Base-by-base conservation (phyloP, 768 basidiomycete genomes). In the Boletus rufocinnamomeus region DNA sequence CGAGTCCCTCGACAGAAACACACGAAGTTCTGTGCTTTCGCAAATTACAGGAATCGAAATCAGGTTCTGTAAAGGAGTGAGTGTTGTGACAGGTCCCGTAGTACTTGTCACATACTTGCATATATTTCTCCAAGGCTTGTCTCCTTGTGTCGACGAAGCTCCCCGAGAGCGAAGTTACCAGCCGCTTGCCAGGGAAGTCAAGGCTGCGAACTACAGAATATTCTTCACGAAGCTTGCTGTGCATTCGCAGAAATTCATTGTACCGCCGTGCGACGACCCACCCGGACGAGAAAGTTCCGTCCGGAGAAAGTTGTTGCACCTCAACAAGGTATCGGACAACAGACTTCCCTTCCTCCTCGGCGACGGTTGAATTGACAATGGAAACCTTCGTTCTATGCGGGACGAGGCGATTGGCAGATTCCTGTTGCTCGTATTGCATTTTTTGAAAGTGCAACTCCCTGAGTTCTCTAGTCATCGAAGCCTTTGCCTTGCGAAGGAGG, bases 221-320 rank as follows among this genome's bases (percentile, higher is more conserved):
- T 46, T 85, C 83, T 49, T 97, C 97, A 58, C 86, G 83, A 51
- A 99, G 75, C 58, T 88, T 87, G 67, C 86, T 89, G 69, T 97
- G 91, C 81, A 98, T 88, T 54, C 82, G 87, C 61, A 89, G 82
- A 71, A 99, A 99, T 69, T 98, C 95, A 72, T 95, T 97, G 74
- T 97, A 99, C 59, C 97, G 79, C 63, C 95, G 79, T 10, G 94
- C 91, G 8, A 98, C 87, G 34, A 95, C 88, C 97, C 97, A 99
- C 0, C 92, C 93, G 0, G 90, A 89, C 3, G 85, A 78, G 70
- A 90, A 87, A 41, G 80, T 83, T 9, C 90, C 93, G 66, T 95
- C 91, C 0, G 75, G 73, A n/a, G 83, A 87, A 32, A 93, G 78
- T 63, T 97, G 95, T 69, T 93, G 92, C 3, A 99, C 86, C 73